Evolutionary conservation across 2,329 filamentous ascomycete species (phyloP), one percentile per base, ranked within the genome.

Genomic region (Talaromyces atroroseus): DNA sequence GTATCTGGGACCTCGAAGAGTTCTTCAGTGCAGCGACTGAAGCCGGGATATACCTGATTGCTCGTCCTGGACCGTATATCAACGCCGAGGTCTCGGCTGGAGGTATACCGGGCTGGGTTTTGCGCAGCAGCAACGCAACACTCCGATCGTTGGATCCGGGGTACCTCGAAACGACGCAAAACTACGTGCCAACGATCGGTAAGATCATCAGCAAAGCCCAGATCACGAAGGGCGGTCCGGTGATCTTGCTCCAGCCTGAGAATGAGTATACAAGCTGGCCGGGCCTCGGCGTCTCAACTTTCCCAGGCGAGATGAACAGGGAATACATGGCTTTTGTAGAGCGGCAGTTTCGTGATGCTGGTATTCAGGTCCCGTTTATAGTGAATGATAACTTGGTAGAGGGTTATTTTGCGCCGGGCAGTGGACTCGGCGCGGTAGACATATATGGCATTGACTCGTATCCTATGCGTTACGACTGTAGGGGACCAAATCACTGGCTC

Each of bases 91-190:
- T 78, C 0, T 84, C 82, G 8, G 89, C 88, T 0, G 89, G 90
- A 53, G 89, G 89, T 0, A 91, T 89, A 58, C 89, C 90, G 0
- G 89, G 89, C 1, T 94, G 89, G 89, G 68, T 92, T 12, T 84
- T 88, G 66, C 78, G 87, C 8, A 74, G 86, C 18, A 80, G 82
- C 49, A 87, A 81, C 0, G n/a, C n/a, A n/a, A n/a, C n/a, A n/a
- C n/a, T n/a, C 78, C 76, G 1, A 71, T 90, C 51, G n/a, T n/a
- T n/a, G 78, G 89, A 59, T 88, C 87, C 0, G 75, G 82, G 79
- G 2, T 92, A 82, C 60, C 71, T 90, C 5, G 74, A 80, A 20
- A 81, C 88, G 0, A 91, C 87, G 0, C 79, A 88, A 52, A 82
- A 84, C 76, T 87, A 90, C 61, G 79, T 84, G 61, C 68, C 77